Base-by-base conservation (phyloP, 2,329 filamentous ascomycete species). In the Penicillium concentricum region DNA sequence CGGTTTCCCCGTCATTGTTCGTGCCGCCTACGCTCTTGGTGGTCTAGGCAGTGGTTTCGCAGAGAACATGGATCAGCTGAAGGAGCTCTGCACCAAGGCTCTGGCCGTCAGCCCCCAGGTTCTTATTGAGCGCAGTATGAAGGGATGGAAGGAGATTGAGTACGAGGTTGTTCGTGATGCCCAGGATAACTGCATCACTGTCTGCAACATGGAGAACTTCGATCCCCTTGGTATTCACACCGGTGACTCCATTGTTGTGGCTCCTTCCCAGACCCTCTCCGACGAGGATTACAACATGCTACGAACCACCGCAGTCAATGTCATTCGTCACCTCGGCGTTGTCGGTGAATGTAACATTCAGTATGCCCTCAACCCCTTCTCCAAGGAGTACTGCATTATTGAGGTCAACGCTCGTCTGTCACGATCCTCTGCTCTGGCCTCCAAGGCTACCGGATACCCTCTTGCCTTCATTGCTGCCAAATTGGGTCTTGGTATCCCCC, bases 151-250 rank as follows among this genome's bases (percentile, higher is more conserved):
- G 77, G 94, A 99, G 77, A 95, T 97, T 61, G 94, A 99, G 76
- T 99, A 97, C 72, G 94, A 99, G 76, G 94, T 97, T 60, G 94
- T 99, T 39, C 89, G 94, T 69, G 94, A 97, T 80, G 89, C 87
- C 56, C 87, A 91, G 67, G 92, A 99, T 79, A 97, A 97, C 83
- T 99, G 94, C 74, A 97, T 99, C 73, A 99, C 94, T 7, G 94
- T 99, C 60, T 99, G 94, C 77, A 99, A 99, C 81, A 97, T 99
- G 94, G 94, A 99, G 80, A 99, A 99, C 79, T 99, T 99, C 70
- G 94, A 99, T 74, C 94, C 94, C 54, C 87, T 99, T 1, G 94
- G 94, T 69, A 97, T 97, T 61, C 94, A 97, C 72, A 99, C 94
- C 3, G 94, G 94, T 74, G 94, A 99, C 73, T 97, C 93, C 13